Percentiles rank a stretch among this genome's conserved stretches.
These are phyloP conservation scores for Aspergillus sergii DNA, from an alignment of 2,329 filamentous ascomycete species.

Conservation along the genomic window DNA sequence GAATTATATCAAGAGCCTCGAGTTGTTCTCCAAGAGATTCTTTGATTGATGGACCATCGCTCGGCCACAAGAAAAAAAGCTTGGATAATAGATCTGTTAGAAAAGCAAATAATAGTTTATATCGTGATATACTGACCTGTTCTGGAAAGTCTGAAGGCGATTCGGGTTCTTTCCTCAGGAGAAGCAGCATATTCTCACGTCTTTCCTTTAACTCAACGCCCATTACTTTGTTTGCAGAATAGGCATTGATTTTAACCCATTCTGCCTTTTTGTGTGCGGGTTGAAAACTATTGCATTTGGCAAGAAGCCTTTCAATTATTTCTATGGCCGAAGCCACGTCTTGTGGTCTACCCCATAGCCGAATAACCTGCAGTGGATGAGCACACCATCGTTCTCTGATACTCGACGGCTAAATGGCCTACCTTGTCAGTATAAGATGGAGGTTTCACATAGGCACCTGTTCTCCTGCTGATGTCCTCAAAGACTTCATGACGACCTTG, in stretches of 20 bases:
- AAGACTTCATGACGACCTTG: constrained; percentile 27
- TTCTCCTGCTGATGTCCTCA: constrained; percentile 28
- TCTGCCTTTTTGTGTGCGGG: constrained; percentile 19
- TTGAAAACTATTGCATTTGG: constrained; percentile 17
- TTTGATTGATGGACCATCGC: constrained; percentile 43
- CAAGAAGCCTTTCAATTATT: constrained; percentile 21
- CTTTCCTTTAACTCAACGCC: constrained; percentile 25
- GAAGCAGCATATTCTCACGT: constrained; percentile 25
- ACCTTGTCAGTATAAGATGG: constrained; percentile 29
- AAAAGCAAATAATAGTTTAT: not conserved
- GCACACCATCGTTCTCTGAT: not conserved
- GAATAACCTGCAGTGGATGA: constrained; percentile 23
- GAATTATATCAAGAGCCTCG: constrained; percentile 50
- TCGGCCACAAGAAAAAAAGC: constrained; percentile 51
- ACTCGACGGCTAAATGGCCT: not conserved
- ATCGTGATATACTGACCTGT: constrained; percentile 22
- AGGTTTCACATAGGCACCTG: constrained; percentile 30
- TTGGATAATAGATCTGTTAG: constrained; percentile 15
- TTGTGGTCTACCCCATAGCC: constrained; percentile 29
- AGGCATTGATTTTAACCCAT: constrained; percentile 28
- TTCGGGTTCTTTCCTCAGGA: constrained; percentile 31
- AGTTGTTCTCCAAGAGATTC: constrained; percentile 45
- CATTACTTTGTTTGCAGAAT: constrained; percentile 29
- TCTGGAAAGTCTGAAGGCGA: constrained; percentile 25
- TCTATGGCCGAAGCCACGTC: constrained; percentile 28